Percentiles rank a stretch among this genome's conserved stretches.
These are phyloP conservation scores for Solanum verrucosum DNA, from an alignment of 257 asterid species.

Conservation along the genomic window DNA sequence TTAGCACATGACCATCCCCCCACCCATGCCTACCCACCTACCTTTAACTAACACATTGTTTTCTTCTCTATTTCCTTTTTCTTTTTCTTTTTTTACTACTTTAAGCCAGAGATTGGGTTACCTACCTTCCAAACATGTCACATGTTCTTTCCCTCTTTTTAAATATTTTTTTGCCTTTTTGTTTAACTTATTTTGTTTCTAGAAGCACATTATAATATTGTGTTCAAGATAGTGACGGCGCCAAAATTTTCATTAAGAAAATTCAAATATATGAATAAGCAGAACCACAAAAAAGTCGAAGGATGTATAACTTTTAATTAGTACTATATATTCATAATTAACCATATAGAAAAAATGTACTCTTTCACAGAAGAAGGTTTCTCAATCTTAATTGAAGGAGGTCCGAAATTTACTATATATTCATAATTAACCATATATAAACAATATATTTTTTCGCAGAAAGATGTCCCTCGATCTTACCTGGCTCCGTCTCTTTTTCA, in stretches of 20 bases:
- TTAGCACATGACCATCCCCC: constrained; percentile 8
- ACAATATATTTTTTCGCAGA: not conserved
- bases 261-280: not conserved
- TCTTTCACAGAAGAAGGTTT: not conserved
- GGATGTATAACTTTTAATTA: no score
- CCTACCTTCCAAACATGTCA: constrained; percentile 12
- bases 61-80: not conserved
- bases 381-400: not conserved
- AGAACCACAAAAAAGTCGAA: rapidly evolving
- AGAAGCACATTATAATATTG: not conserved
- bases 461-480: rapidly evolving
- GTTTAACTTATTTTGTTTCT: not conserved
- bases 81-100: not conserved
- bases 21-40: not conserved
- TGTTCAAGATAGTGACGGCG: not conserved
- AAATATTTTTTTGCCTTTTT: not conserved
- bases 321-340: no score
- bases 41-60: constrained; percentile 4
- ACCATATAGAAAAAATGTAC: not conserved
- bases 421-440: no score
- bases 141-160: not conserved
- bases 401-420: no score
- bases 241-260: not conserved
- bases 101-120: not conserved
- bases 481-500: not conserved